Evolutionary conservation across 1,284 basidiomycete genomes (phyloP).

Genomic region (Sporisorium exsertum): DNA sequence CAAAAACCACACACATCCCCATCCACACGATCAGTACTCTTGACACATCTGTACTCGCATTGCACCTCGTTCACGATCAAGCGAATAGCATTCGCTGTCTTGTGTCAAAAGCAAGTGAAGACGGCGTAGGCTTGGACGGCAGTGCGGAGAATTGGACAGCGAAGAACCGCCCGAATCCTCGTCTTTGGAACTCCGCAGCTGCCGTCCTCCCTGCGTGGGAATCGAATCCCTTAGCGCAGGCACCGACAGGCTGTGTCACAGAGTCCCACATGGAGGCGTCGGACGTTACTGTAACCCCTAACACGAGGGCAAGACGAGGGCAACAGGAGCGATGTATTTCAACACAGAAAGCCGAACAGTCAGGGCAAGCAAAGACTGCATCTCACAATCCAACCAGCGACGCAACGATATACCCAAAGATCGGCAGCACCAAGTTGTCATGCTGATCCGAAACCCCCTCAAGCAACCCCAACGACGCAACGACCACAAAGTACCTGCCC

Average conservation of each 20-base stretch:
- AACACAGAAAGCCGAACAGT: conserved; percentile 1
- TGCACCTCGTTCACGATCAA: too few relatives aligned
- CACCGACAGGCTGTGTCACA: background rate
- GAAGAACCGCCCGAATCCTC: background rate
- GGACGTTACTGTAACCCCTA: background rate
- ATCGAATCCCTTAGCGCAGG: background rate
- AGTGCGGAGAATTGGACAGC: background rate
- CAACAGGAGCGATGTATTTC: background rate
- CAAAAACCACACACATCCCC: too few relatives aligned
- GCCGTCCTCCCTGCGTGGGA: background rate
- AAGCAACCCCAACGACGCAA: conserved; percentile 53
- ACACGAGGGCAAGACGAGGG: background rate
- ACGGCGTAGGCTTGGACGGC: background rate
- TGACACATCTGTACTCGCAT: conserved; percentile 3
- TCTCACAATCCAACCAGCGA: conserved; percentile 43
- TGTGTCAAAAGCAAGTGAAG: background rate
- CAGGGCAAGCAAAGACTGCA: conserved; percentile 2
- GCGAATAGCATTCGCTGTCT: too few relatives aligned
- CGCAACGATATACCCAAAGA: conserved; percentile 58
- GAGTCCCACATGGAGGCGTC: background rate
- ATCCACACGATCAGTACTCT: background rate
- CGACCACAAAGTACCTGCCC: conserved; percentile 38
- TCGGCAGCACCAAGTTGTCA: conserved; percentile 66
- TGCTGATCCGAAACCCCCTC: conserved; percentile 68
- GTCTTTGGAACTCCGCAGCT: background rate